A percentile compares a stretch with the other conserved stretches of the same genome.
Evolutionary conservation across 2,329 filamentous ascomycete genomes (phyloP).

Genomic region (Rhynchosporium secalis): DNA sequence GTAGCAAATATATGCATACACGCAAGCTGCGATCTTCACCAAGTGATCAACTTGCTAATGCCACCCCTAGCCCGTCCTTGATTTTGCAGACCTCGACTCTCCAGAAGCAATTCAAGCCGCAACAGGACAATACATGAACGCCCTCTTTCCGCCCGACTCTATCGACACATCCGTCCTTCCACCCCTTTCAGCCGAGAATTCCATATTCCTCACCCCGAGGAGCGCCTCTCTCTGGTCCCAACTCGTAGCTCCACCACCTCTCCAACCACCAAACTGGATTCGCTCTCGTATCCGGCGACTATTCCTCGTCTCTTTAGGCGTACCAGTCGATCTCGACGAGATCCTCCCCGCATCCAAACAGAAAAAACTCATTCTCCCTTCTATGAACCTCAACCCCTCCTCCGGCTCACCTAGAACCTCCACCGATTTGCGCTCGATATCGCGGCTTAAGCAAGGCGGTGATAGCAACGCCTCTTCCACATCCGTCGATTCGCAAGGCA

Average conservation of each 20-base stretch:
- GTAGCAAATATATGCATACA: slow-evolving; percentile 39
- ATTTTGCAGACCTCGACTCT: slow-evolving; percentile 61
- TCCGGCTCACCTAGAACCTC: slow-evolving; percentile 56
- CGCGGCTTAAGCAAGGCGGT: slow-evolving; percentile 38
- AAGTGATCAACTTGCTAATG: slow-evolving; percentile 33
- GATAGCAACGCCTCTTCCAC: slow-evolving; percentile 57
- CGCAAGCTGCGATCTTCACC: slow-evolving; percentile 14
- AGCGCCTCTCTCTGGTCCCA: slow-evolving; percentile 95
- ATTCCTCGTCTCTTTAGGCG: slow-evolving; percentile 92
- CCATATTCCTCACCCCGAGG: slow-evolving; percentile 80
- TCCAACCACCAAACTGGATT: slow-evolving; percentile 97
- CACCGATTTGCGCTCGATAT: slow-evolving; percentile 47
- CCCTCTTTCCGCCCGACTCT: slow-evolving; percentile 62
- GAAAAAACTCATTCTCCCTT: slow-evolving; percentile 93
- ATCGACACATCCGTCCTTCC: slow-evolving; percentile 53
- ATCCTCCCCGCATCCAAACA: slow-evolving; percentile 96
- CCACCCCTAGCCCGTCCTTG: slow-evolving; percentile 59
- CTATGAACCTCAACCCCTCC: slow-evolving; percentile 56
- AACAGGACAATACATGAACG: slow-evolving; percentile 65
- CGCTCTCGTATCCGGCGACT: slow-evolving; percentile 91
- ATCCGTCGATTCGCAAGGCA: slow-evolving; percentile 60
- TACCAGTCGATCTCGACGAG: slow-evolving; percentile 95
- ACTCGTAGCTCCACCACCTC: slow-evolving; percentile 87
- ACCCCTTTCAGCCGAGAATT: slow-evolving; percentile 46
- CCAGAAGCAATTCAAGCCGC: slow-evolving; percentile 60